Conservation (phyloP, 73 alveolate genomes). For the Paramecium primaurelia region DNA sequence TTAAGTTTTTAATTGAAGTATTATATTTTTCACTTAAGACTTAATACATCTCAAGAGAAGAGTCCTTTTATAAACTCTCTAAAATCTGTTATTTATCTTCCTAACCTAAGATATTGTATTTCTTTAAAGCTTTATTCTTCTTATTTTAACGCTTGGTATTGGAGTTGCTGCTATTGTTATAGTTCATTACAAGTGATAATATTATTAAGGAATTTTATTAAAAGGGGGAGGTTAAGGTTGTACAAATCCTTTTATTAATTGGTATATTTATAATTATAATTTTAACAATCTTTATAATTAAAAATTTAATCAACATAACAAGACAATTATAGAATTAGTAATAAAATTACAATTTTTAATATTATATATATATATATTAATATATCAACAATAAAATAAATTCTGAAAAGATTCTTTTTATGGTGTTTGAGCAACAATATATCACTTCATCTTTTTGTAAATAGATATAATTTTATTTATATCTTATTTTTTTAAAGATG, state of each 20-base stretch:
- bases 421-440: not conserved
- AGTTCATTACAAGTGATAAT: not conserved
- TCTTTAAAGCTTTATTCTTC: not conserved
- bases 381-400: not conserved
- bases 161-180: not conserved
- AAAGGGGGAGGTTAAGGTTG: not conserved
- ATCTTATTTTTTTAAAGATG: not conserved
- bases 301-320: not conserved
- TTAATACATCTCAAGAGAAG: not conserved
- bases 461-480: not conserved
- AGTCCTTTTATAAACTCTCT: not conserved
- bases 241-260: not conserved
- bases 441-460: not conserved
- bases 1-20: constrained; percentile 1
- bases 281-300: not conserved
- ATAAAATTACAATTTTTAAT: not conserved
- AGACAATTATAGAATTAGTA: not conserved
- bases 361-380: not conserved
- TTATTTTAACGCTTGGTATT: not conserved
- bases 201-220: not conserved
- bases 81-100: not conserved
- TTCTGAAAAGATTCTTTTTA: not conserved
- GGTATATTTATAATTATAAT: not conserved
- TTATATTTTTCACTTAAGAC: not conserved
- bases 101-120: not conserved